These are phyloP conservation scores for Westerdykella aurantiaca DNA, from an alignment of 2,329 filamentous ascomycete species.

Conservation along the genomic window DNA sequence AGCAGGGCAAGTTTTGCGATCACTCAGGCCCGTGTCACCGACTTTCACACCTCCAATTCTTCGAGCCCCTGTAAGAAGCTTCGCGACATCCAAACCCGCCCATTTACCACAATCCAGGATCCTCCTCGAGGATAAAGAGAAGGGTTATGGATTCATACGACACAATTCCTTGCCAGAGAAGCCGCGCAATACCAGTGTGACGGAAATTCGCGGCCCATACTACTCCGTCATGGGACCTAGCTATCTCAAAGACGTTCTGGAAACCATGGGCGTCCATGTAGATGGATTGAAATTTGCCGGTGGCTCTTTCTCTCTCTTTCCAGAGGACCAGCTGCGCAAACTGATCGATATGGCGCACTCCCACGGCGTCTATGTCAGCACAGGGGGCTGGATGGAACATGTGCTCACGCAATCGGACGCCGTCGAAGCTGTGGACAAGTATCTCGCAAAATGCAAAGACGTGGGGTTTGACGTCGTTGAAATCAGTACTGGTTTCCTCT, in stretches of 20 bases:
- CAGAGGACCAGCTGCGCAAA: constrained; percentile 43
- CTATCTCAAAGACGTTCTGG: constrained; percentile 49
- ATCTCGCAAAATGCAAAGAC: constrained; percentile 49
- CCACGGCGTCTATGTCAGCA: constrained; percentile 50
- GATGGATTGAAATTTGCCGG: constrained; percentile 54
- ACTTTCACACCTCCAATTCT: no score
- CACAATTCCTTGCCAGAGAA: constrained; percentile 47
- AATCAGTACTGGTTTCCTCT: constrained; percentile 50
- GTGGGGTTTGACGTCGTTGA: constrained; percentile 53
- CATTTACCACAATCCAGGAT: not conserved
- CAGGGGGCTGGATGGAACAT: constrained; percentile 52
- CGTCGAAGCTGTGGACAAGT: constrained; percentile 45
- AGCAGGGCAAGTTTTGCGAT: no score
- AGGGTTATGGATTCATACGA: constrained; percentile 48
- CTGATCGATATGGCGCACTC: constrained; percentile 47
- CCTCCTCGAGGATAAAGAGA: constrained; percentile 43
- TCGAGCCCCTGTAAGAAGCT: no score
- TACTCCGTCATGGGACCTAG: constrained; percentile 52
- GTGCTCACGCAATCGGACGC: constrained; percentile 46
- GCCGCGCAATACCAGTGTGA: constrained; percentile 47
- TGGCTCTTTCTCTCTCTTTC: constrained; percentile 49
- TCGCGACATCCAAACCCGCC: no score
- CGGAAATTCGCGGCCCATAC: constrained; percentile 45
- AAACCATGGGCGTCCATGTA: constrained; percentile 52
- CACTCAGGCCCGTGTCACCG: no score